A percentile compares a stretch with the other conserved stretches of the same genome.
These are phyloP conservation scores for Stromatinia cepivora DNA, from an alignment of 2,329 filamentous ascomycete species.

Conservation along the genomic window DNA sequence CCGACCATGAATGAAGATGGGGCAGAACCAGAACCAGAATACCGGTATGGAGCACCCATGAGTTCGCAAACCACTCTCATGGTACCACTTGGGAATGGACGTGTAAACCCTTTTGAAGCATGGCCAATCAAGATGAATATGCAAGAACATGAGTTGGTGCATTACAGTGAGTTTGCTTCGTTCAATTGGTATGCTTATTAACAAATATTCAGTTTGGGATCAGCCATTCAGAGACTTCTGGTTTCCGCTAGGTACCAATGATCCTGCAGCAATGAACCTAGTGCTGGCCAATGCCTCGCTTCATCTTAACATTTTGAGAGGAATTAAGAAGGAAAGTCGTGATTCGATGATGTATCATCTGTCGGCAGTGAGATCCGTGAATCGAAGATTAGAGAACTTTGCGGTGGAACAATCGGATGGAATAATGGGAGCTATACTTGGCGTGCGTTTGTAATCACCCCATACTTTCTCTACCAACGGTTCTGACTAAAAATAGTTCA, in stretches of 20 bases:
- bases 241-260: not conserved
- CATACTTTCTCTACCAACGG: not conserved
- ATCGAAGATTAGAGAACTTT: not conserved
- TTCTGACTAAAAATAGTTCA: not conserved
- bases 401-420: not conserved
- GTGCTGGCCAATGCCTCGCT: not conserved
- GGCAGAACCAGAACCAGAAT: not conserved
- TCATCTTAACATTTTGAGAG: not conserved
- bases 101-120: not conserved
- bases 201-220: not conserved
- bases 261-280: slow-evolving; percentile 7
- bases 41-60: not conserved
- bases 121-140: slow-evolving; percentile 4
- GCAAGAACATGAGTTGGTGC: slow-evolving; percentile 2
- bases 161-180: not conserved
- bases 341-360: not conserved
- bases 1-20: not conserved
- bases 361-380: slow-evolving; percentile 9
- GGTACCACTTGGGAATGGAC: not conserved
- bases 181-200: not conserved
- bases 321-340: not conserved
- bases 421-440: slow-evolving; percentile 8
- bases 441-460: not conserved
- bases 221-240: slow-evolving; percentile 18
- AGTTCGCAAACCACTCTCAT: not conserved